phyloP scores from a whole-genome alignment of 495 filamentous ascomycete species.

The Penicillium pancosmium region DNA sequence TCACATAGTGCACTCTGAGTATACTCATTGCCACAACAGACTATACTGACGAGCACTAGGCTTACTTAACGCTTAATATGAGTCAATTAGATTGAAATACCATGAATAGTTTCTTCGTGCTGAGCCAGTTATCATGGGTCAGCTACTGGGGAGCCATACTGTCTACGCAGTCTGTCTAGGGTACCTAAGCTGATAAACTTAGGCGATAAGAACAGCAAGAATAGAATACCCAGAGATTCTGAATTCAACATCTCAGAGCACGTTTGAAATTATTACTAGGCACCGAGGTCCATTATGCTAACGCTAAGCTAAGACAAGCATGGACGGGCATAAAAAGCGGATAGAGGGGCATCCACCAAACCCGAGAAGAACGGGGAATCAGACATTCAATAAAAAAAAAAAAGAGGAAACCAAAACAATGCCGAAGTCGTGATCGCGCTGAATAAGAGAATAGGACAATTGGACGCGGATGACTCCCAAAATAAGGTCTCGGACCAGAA shows the following conservation, averaged over 20 bases:
- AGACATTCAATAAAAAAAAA: constrained; percentile 8
- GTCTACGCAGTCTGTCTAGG: too few species aligned
- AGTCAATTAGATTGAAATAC: too few species aligned
- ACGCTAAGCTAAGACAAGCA: constrained; percentile 22
- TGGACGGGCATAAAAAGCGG: constrained; percentile 25
- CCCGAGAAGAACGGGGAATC: constrained; percentile 29
- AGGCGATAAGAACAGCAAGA: too few species aligned
- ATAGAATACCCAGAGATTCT: too few species aligned
- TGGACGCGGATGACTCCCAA: constrained; percentile 9
- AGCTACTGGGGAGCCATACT: too few species aligned
- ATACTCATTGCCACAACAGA: too few species aligned
- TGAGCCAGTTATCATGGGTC: too few species aligned
- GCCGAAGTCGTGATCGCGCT: constrained; percentile 18
- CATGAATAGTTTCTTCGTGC: too few species aligned
- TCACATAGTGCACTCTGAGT: too few species aligned
- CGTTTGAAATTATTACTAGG: neutral
- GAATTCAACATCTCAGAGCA: neutral
- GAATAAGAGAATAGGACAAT: constrained; percentile 20
- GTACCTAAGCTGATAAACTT: too few species aligned
- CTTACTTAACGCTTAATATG: too few species aligned
- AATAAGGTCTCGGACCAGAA: constrained; percentile 3
- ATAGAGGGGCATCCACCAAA: constrained; percentile 3
- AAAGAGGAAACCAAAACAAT: constrained; percentile 5
- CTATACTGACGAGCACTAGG: too few species aligned
- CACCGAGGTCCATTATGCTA: constrained; percentile 4